A percentile compares a stretch with the other conserved stretches of the same genome.
Evolutionary conservation across 768 basidiomycete species (phyloP).

Genomic region (Hirschioporus abietinus): DNA sequence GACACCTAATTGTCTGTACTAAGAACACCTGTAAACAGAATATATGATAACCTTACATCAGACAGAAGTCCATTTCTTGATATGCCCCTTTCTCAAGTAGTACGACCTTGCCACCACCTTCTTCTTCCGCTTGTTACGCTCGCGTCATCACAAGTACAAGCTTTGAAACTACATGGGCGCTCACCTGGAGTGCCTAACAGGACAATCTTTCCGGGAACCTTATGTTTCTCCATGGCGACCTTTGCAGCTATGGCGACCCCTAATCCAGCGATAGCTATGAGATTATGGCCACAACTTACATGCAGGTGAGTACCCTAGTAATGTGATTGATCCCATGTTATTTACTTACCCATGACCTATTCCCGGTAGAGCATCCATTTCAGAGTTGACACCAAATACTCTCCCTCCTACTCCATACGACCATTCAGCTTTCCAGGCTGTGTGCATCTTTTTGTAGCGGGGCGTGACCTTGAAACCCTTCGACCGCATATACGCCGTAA

Average conservation of each 20-base stretch:
- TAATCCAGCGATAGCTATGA: conserved; percentile 74
- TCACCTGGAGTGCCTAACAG: conserved; percentile 76
- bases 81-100: conserved; percentile 72
- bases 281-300: conserved; percentile 63
- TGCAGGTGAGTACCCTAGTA: conserved; percentile 15
- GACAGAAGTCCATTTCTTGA: conserved; percentile 67
- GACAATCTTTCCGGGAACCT: conserved; percentile 63
- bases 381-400: conserved; percentile 75
- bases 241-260: conserved; percentile 68
- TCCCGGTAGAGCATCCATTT: conserved; percentile 59
- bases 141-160: not conserved
- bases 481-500: conserved; percentile 60
- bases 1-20: conserved; percentile 48
- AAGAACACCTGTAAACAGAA: not conserved
- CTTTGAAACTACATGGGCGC: conserved; percentile 5
- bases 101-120: conserved; percentile 64
- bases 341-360: conserved; percentile 24
- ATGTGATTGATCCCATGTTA: conserved; percentile 3
- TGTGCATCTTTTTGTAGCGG: conserved; percentile 53
- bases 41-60: conserved; percentile 47
- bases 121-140: conserved; percentile 60
- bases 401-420: conserved; percentile 60
- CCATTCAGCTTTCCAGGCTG: conserved; percentile 73
- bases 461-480: conserved; percentile 61
- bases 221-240: conserved; percentile 51